These are phyloP conservation scores for Alternaria hordeiaustralica DNA, from an alignment of 2,329 filamentous ascomycete genomes.

Conservation along the genomic window DNA sequence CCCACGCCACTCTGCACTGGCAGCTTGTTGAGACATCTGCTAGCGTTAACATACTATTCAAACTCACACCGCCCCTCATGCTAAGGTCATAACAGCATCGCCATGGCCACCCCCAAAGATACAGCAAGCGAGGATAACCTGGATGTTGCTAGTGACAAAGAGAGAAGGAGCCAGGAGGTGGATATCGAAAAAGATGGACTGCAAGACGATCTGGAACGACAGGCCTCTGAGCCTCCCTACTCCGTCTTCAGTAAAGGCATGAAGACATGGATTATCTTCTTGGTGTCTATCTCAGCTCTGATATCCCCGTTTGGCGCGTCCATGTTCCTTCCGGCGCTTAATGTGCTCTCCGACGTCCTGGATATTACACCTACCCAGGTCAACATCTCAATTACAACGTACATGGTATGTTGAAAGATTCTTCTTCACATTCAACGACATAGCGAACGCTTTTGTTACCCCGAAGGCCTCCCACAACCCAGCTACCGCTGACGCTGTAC, in stretches of 20 bases:
- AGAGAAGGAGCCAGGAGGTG: background rate
- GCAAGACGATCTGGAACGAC: conserved; percentile 19
- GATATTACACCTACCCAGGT: conserved; percentile 53
- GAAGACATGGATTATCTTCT: conserved; percentile 58
- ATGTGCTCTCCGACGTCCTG: conserved; percentile 45
- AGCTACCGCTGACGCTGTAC: background rate
- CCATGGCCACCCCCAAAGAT: conserved; percentile 1
- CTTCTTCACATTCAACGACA: background rate
- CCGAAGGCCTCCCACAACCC: background rate
- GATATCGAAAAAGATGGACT: conserved; percentile 25
- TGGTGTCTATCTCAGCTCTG: conserved; percentile 53
- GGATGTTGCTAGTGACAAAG: background rate
- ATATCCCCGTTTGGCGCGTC: conserved; percentile 58
- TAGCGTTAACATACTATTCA: background rate
- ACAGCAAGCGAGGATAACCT: background rate
- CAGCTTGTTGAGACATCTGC: background rate
- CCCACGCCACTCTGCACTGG: background rate
- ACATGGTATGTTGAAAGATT: conserved; percentile 45
- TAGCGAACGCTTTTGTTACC: background rate
- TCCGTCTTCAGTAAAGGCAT: conserved; percentile 40
- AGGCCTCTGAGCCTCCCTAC: conserved; percentile 37
- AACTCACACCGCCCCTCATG: background rate
- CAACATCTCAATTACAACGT: conserved; percentile 61
- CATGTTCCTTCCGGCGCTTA: conserved; percentile 48
- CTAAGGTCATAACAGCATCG: background rate